Evolutionary conservation across 2,329 filamentous ascomycete species (phyloP).

Genomic region (Stagonosporopsis vannaccii): DNA sequence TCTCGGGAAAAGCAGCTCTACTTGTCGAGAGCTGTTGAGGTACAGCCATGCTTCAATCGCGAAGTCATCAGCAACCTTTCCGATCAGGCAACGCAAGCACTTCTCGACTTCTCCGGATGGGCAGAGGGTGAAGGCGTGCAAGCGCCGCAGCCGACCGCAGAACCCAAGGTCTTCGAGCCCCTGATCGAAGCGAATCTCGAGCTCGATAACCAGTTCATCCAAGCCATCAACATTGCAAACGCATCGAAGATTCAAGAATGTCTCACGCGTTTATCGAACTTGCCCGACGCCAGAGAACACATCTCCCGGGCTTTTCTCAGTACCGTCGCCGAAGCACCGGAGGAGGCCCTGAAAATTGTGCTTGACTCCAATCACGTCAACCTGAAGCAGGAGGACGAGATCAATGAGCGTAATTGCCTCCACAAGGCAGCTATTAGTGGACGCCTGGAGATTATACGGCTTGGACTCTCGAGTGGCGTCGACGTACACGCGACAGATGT

Average conservation of each 20-base stretch:
- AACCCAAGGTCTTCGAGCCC: slow-evolving; percentile 42
- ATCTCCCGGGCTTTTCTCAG: slow-evolving; percentile 90
- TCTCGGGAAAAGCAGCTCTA: slow-evolving; percentile 98
- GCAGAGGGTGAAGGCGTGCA: slow-evolving; percentile 93
- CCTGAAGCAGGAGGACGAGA: slow-evolving; percentile 93
- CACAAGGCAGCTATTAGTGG: slow-evolving; percentile 98
- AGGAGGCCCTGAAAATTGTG: slow-evolving; percentile 76
- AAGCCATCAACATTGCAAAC: slow-evolving; percentile 85
- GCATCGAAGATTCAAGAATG: slow-evolving; percentile 79
- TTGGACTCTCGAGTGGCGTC: slow-evolving; percentile 77
- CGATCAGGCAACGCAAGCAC: slow-evolving; percentile 94
- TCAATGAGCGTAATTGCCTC: slow-evolving; percentile 95
- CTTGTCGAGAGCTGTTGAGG: slow-evolving; percentile 92
- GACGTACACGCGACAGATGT: slow-evolving; percentile 85
- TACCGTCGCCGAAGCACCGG: slow-evolving; percentile 84
- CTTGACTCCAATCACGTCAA: slow-evolving; percentile 84
- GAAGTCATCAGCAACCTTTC: slow-evolving; percentile 96
- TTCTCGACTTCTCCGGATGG: slow-evolving; percentile 95
- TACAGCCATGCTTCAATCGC: slow-evolving; percentile 97
- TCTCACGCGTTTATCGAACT: slow-evolving; percentile 71
- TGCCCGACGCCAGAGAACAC: slow-evolving; percentile 72
- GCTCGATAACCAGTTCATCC: slow-evolving; percentile 84
- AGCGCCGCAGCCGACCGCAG: slow-evolving; percentile 54
- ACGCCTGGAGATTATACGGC: slow-evolving; percentile 76
- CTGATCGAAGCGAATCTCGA: slow-evolving; percentile 79